Base-by-base conservation (phyloP, 164 flowering plant genomes). In the Akebia trifoliata region DNA sequence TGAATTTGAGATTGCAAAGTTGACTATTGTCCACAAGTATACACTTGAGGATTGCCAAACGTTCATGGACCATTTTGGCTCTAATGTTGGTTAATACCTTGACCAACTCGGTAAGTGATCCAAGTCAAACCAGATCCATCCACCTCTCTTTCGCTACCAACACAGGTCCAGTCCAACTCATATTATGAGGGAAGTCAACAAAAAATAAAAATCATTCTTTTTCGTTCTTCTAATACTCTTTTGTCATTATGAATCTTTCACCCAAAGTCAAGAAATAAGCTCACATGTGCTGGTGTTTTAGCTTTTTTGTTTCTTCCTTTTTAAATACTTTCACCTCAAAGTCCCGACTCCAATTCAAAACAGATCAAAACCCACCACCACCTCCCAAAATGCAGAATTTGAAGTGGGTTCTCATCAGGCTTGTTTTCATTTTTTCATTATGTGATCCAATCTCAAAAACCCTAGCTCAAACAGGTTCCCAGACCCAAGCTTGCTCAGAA, bases 181-280 rank as follows among this genome's bases (percentile, higher is more conserved):
- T n/a, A n/a, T n/a, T n/a, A n/a, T n/a, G n/a, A n/a, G n/a, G n/a
- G n/a, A n/a, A n/a, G n/a, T n/a, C n/a, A n/a, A n/a, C n/a, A n/a
- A n/a, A n/a, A n/a, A n/a, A n/a, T n/a, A n/a, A n/a, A n/a, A n/a
- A n/a, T n/a, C n/a, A n/a, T n/a, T n/a, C n/a, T n/a, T n/a, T n/a
- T n/a, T n/a, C n/a, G n/a, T n/a, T n/a, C n/a, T n/a, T n/a, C n/a
- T n/a, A n/a, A n/a, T n/a, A n/a, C n/a, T n/a, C 1, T 11, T 8
- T 22, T 25, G 38, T 87, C 81, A 77, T 80, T 71, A 59, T 73
- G 38, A 26, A 3, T 70, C 90, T 83, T 84, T 71, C 67, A 64
- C 74, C 69, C 75, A 72, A 82, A 60, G 86, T 72, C 74, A 76
- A 75, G 72, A 57, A 74, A 72, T 39, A 47, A 50, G 60, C 25